These are phyloP conservation scores for Galerina sulciceps DNA, from an alignment of 768 basidiomycete species.

Conservation along the genomic window DNA sequence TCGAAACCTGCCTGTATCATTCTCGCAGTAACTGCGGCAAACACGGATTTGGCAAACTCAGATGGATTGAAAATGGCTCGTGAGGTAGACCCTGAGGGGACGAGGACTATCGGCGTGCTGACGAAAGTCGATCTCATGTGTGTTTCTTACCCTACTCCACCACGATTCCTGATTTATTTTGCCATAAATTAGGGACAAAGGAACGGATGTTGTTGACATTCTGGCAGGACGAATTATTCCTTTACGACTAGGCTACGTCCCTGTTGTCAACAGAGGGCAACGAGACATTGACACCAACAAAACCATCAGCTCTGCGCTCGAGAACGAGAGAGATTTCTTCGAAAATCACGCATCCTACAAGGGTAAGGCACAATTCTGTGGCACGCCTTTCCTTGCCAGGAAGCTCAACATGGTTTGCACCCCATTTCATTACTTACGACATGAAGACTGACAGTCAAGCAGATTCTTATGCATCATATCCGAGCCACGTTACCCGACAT, in stretches of 20 bases:
- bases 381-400: conserved; percentile 94
- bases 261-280: conserved; percentile 98
- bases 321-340: conserved; percentile 91
- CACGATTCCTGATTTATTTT: conserved; percentile 2
- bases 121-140: conserved; percentile 99
- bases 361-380: conserved; percentile 93
- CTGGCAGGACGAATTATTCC: conserved; percentile 97
- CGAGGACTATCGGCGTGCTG: conserved; percentile 95
- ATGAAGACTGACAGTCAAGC: neutral
- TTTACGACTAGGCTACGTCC: conserved; percentile 94
- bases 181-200: conserved; percentile 77
- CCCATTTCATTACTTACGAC: neutral
- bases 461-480: conserved; percentile 99
- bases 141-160: conserved; percentile 31
- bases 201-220: conserved; percentile 98
- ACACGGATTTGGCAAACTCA: conserved; percentile 97
- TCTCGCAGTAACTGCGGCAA: conserved; percentile 94
- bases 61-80: conserved; percentile 96
- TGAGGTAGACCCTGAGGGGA: conserved; percentile 97
- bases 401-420: conserved; percentile 88
- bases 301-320: conserved; percentile 83
- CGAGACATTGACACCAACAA: conserved; percentile 93
- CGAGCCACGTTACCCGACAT: conserved; percentile 97
- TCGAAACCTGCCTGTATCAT: conserved; percentile 95
- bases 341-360: conserved; percentile 94